A percentile compares a stretch with the other conserved stretches of the same genome.
Evolutionary conservation across 306 rosid genomes (phyloP).

Genomic region (Morella rubra): DNA sequence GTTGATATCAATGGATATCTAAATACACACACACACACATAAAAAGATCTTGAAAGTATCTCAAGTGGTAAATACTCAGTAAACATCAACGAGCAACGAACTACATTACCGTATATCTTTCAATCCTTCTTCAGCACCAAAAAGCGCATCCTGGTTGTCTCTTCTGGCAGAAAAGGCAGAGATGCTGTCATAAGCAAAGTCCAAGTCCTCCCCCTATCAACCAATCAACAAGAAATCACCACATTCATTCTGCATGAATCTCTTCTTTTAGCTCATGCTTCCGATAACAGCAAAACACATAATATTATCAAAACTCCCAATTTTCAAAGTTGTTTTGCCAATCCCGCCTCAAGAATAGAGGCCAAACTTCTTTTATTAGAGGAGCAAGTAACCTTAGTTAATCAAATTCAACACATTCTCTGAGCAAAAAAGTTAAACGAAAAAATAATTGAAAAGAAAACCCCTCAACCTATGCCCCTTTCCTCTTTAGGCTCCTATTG

Average conservation of each 20-base stretch:
- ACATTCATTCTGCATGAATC: not conserved
- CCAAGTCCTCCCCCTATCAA: conserved; percentile 82
- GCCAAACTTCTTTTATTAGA: not conserved
- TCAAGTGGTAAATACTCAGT: too few species aligned
- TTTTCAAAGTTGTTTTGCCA: not conserved
- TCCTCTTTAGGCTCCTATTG: not conserved
- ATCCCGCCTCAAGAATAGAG: not conserved
- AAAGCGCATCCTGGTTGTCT: conserved; percentile 86
- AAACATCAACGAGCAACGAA: not conserved
- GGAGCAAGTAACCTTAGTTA: not conserved
- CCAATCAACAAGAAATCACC: not conserved
- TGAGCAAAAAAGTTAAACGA: not conserved
- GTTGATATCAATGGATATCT: too few species aligned
- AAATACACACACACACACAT: too few species aligned
- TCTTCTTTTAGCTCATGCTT: not conserved
- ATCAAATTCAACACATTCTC: not conserved
- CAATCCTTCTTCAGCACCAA: conserved; percentile 81
- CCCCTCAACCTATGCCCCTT: not conserved
- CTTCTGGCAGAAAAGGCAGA: conserved; percentile 84
- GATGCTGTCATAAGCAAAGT: conserved; percentile 84
- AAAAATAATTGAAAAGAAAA: not conserved
- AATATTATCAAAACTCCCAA: not conserved
- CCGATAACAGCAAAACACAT: not conserved
- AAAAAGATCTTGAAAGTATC: too few species aligned
- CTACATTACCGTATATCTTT: conserved; percentile 65